A percentile compares a stretch with the other conserved stretches of the same genome.
phyloP scores from a whole-genome alignment of 768 basidiomycete species.

The Suillus paluster region DNA sequence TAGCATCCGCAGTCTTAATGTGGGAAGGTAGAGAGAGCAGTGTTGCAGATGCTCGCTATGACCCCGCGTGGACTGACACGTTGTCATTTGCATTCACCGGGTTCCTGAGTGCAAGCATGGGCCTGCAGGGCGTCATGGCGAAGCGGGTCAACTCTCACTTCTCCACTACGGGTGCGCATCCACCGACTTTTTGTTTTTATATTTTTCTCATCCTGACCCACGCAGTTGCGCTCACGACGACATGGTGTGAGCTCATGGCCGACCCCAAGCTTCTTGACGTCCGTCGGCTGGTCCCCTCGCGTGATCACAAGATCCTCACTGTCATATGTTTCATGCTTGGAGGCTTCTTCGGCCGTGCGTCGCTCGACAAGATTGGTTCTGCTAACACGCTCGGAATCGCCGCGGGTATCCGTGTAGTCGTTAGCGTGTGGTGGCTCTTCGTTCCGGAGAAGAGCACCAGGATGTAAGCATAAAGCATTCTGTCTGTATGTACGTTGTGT shows the following conservation, averaged over 20 bases:
- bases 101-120: slow-evolving; percentile 79
- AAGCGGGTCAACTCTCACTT: slow-evolving; percentile 79
- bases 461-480: slow-evolving; percentile 1
- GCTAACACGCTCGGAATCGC: slow-evolving; percentile 68
- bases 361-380: slow-evolving; percentile 62
- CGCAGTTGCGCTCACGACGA: slow-evolving; percentile 81
- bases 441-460: slow-evolving; percentile 43
- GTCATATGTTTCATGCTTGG: slow-evolving; percentile 73
- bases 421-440: slow-evolving; percentile 69
- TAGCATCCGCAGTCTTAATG: slow-evolving; percentile 67
- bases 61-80: slow-evolving; percentile 69
- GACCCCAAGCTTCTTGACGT: slow-evolving; percentile 77
- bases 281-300: slow-evolving; percentile 53
- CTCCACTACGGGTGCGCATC: slow-evolving; percentile 69
- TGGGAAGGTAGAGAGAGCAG: slow-evolving; percentile 67
- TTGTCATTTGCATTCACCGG: slow-evolving; percentile 68
- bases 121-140: slow-evolving; percentile 81
- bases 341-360: slow-evolving; percentile 66
- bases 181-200: background rate
- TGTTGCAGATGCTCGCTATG: slow-evolving; percentile 53
- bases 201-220: slow-evolving; percentile 8
- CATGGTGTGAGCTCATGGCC: slow-evolving; percentile 88
- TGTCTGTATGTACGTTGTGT: background rate
- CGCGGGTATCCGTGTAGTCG: slow-evolving; percentile 61
- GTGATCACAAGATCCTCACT: slow-evolving; percentile 75